Evolutionary conservation across 2,329 filamentous ascomycete species (phyloP).

Genomic region (Talaromyces pinophilus): DNA sequence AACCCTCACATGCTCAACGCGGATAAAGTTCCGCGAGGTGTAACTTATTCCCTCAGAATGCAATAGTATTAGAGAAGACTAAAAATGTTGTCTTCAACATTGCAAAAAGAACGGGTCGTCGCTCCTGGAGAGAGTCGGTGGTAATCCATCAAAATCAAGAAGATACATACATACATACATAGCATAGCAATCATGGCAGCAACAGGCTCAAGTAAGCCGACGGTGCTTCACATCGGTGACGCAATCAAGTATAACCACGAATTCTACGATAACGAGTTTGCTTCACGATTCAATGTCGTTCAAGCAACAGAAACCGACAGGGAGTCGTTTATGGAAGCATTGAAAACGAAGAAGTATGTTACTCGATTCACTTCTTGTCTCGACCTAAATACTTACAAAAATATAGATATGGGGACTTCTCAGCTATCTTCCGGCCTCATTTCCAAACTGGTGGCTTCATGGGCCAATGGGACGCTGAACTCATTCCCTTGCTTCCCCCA

Average conservation of each 20-base stretch:
- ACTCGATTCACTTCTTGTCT: not conserved
- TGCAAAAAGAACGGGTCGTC: not conserved
- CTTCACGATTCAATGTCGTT: constrained; percentile 45
- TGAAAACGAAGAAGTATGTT: constrained; percentile 32
- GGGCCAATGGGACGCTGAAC: constrained; percentile 62
- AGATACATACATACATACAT: not conserved
- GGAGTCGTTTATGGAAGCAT: constrained; percentile 44
- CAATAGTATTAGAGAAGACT: not conserved
- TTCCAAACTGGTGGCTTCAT: constrained; percentile 67
- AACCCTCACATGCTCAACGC: not conserved
- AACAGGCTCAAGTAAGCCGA: constrained; percentile 31
- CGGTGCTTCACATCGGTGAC: constrained; percentile 50
- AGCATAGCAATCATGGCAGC: not conserved
- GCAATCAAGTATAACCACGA: constrained; percentile 52
- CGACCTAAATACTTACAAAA: not conserved
- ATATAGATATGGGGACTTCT: constrained; percentile 40
- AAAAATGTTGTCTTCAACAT: no score
- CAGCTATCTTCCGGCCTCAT: constrained; percentile 60
- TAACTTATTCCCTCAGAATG: not conserved
- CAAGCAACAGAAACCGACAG: constrained; percentile 39
- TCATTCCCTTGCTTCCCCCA: constrained; percentile 57
- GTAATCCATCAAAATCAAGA: no score
- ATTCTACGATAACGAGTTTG: constrained; percentile 43
- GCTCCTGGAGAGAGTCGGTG: not conserved
- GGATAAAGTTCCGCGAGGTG: constrained; percentile 7